Evolutionary conservation across 805 yeast genomes (phyloP).

Genomic region (Schwanniomyces pseudopolymorphus): DNA sequence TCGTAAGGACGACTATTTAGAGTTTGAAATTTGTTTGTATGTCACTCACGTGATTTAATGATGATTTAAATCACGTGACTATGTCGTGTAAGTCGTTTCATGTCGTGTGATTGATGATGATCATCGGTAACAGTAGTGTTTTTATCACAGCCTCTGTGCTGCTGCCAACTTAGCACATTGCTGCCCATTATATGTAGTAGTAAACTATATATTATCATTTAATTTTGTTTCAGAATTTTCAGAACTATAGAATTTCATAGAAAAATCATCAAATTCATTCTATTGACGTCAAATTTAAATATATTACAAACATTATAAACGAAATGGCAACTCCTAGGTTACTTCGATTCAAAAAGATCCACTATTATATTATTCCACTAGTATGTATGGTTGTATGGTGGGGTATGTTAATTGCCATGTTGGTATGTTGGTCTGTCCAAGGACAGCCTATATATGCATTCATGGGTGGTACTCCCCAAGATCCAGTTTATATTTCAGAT

Average conservation of each 20-base stretch:
- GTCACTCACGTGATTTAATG: no score
- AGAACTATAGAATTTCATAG: no score
- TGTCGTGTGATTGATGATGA: neutral
- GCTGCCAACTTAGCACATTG: neutral
- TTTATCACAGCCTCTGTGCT: neutral
- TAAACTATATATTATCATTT: no score
- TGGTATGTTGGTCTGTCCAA: conserved; percentile 74
- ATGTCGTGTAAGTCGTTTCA: neutral
- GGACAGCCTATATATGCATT: conserved; percentile 73
- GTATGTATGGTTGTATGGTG: conserved; percentile 75
- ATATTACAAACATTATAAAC: neutral
- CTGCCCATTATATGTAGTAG: neutral
- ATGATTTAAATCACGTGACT: neutral
- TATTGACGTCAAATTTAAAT: no score
- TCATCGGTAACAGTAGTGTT: neutral
- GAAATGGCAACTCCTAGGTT: conserved; percentile 5
- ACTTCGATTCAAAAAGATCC: conserved; percentile 39
- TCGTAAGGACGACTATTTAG: neutral
- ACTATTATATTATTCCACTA: conserved; percentile 63
- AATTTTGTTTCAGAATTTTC: no score
- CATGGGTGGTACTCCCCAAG: conserved; percentile 40
- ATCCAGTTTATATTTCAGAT: conserved; percentile 75
- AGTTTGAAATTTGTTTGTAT: no score
- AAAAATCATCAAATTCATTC: no score
- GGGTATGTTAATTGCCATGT: conserved; percentile 83